Conservation (phyloP, 164 flowering plant genomes). For the Warburgia ugandensis region DNA sequence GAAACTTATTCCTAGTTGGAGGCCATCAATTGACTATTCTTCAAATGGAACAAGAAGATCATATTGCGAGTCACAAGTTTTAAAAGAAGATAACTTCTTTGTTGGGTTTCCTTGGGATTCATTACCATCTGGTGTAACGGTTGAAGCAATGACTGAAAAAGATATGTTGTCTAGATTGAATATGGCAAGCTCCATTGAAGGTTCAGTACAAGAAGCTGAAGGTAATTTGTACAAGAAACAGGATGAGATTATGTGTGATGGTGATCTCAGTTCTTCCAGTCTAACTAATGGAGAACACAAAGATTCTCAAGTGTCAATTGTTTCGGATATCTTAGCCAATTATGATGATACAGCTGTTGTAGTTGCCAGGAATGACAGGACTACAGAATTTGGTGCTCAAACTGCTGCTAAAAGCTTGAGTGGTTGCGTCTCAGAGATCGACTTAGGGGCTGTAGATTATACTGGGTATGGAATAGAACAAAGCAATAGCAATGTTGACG, state of each 20-base stretch:
- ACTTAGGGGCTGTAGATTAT: constrained; percentile 11
- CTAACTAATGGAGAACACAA: constrained; percentile 12
- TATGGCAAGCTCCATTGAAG: constrained; percentile 1
- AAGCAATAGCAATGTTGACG: constrained; percentile 4
- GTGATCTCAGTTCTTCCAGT: constrained; percentile 4
- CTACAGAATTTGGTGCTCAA: constrained; percentile 7
- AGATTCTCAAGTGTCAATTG: constrained; percentile 21
- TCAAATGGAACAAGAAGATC: constrained; percentile 15
- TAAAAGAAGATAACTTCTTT: constrained; percentile 6
- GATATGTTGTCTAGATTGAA: constrained; percentile 4
- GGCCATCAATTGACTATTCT: constrained; percentile 19
- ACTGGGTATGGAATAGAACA: constrained; percentile 5
- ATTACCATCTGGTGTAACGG: neutral
- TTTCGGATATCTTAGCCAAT: constrained; percentile 30
- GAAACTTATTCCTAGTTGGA: constrained; percentile 44
- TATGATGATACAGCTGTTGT: constrained; percentile 7
- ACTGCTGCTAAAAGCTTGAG: constrained; percentile 7
- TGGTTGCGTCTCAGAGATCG: constrained; percentile 11
- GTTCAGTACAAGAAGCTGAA: constrained; percentile 2
- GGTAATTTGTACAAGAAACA: neutral
- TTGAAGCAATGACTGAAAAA: constrained; percentile 8
- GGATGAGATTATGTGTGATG: constrained; percentile 10
- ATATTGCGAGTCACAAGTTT: constrained; percentile 8
- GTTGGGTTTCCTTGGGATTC: constrained; percentile 17
- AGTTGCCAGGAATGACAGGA: constrained; percentile 1